Evolutionary conservation across 2,329 filamentous ascomycete genomes (phyloP), one percentile per base, ranked within the genome.

Genomic region (Fusarium secorum): DNA sequence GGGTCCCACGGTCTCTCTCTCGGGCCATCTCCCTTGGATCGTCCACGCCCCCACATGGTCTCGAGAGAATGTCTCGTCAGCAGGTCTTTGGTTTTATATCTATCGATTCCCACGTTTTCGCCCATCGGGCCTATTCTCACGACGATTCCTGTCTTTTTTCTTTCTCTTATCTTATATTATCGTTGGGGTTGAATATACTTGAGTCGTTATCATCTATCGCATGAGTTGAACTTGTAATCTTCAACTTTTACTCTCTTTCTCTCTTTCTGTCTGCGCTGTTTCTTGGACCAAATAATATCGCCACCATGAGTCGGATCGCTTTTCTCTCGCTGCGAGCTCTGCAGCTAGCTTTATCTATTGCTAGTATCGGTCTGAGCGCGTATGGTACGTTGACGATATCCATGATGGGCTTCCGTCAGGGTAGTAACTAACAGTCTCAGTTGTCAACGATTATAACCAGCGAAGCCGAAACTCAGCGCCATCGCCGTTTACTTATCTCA

Each of bases 391-490:
- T 32, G 4, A 13, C 18, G 48, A 52, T 26, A n/a, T 38, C 24
- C 22, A 26, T 7, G 13, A 45, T 35, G 35, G 22, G 7, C 44
- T 30, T 35, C 5, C 20, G 28, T 32, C 13, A 22, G 10, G 30
- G 33, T 26, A 33, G 5, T 26, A 55, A 30, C 70, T 72, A 49
- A 72, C 59, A 54, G 30, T 28, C 45, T 41, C 60, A 90, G 89
- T 90, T 60, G 82, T 86, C 70, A 83, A 90, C 78, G 90, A 87
- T 86, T 90, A 89, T 78, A 83, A 86, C 28, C 49, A 67, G 76
- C 81, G 79, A 74, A 91, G 86, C 74, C 81, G 84, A 70, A 84
- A 83, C 7, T 72, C 83, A 22, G 84, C 88, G n/a, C 88, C 89
- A 0, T 80, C 83, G 7, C 84, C 88, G 67, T 79, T 90, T 79